These are phyloP conservation scores for Craspedostauros australis DNA, from an alignment of 108 stramenopile genomes.

Conservation along the genomic window DNA sequence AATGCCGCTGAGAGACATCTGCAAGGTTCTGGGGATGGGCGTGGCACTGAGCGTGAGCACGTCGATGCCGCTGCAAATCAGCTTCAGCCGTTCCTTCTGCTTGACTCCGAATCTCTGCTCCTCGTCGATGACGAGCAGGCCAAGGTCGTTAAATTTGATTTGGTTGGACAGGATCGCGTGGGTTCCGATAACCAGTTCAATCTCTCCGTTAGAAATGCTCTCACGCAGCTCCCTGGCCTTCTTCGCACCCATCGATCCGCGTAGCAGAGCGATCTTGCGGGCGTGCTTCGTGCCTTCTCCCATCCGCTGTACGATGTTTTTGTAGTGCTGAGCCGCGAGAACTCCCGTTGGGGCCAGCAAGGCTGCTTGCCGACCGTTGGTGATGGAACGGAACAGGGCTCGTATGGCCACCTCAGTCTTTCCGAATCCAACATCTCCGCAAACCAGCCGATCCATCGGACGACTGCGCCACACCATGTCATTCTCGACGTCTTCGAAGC, in stretches of 20 bases:
- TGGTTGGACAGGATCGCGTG: slow-evolving; percentile 80
- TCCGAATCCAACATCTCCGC: slow-evolving; percentile 98
- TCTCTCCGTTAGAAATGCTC: slow-evolving; percentile 54
- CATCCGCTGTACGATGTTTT: slow-evolving; percentile 60
- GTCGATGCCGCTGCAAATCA: slow-evolving; percentile 82
- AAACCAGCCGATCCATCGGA: slow-evolving; percentile 95
- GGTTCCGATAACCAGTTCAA: slow-evolving; percentile 87
- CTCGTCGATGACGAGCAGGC: slow-evolving; percentile 91
- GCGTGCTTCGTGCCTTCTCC: slow-evolving; percentile 56
- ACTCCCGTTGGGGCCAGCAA: slow-evolving; percentile 91
- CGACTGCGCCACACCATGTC: slow-evolving; percentile 91
- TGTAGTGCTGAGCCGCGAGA: slow-evolving; percentile 91
- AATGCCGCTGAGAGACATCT: slow-evolving; percentile 88
- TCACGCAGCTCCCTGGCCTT: slow-evolving; percentile 64
- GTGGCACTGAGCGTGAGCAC: slow-evolving; percentile 93
- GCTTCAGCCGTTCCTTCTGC: slow-evolving; percentile 92
- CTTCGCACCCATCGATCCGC: slow-evolving; percentile 67
- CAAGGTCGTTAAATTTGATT: slow-evolving; percentile 78
- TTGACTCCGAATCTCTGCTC: slow-evolving; percentile 97
- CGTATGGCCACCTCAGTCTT: slow-evolving; percentile 95
- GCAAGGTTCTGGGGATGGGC: slow-evolving; percentile 93
- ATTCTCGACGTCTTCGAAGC: slow-evolving; percentile 85
- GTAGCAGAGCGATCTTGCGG: slow-evolving; percentile 51
- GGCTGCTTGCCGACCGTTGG: slow-evolving; percentile 86
- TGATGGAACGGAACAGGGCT: slow-evolving; percentile 78